Evolutionary conservation across 1,284 basidiomycete genomes (phyloP).

Genomic region (Marasmius tenuissimus): DNA sequence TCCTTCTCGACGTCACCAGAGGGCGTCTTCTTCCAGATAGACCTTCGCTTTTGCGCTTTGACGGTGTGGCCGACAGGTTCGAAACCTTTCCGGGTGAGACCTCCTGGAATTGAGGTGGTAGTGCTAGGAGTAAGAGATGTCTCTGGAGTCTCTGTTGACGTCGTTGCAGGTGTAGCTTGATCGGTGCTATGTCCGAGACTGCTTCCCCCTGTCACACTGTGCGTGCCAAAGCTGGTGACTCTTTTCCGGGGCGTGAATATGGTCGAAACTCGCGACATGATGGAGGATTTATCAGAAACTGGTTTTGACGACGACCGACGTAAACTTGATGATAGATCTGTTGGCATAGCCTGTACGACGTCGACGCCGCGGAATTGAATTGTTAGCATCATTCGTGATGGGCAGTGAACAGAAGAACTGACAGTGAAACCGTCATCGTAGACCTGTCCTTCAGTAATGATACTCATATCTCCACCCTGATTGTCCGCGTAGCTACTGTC

Average conservation of each 20-base stretch:
- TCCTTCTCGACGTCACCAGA: not conserved
- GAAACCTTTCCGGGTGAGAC: slow-evolving; percentile 1
- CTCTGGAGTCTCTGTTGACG: not conserved
- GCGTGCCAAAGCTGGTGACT: not conserved
- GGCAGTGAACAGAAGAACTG: not conserved
- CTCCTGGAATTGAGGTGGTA: not conserved
- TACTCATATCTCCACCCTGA: not conserved
- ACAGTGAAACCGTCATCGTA: not conserved
- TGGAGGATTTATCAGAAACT: not conserved
- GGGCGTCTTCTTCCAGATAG: not conserved
- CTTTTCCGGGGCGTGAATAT: slow-evolving; percentile 12
- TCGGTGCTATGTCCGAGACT: not conserved
- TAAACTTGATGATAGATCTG: not conserved
- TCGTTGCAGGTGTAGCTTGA: not conserved
- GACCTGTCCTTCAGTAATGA: not conserved
- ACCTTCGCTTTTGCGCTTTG: not conserved
- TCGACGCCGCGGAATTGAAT: not conserved
- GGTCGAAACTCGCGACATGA: slow-evolving; percentile 10
- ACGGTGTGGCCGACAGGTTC: not conserved
- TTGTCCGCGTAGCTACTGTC: not conserved
- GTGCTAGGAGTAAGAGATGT: not conserved
- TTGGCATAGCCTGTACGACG: not conserved
- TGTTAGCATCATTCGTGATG: not conserved
- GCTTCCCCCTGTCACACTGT: not conserved
- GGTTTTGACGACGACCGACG: not conserved